Percentiles rank a stretch among this genome's conserved stretches.
Evolutionary conservation across 2,329 filamentous ascomycete species (phyloP).

Genomic region (Orbilia brochopaga): DNA sequence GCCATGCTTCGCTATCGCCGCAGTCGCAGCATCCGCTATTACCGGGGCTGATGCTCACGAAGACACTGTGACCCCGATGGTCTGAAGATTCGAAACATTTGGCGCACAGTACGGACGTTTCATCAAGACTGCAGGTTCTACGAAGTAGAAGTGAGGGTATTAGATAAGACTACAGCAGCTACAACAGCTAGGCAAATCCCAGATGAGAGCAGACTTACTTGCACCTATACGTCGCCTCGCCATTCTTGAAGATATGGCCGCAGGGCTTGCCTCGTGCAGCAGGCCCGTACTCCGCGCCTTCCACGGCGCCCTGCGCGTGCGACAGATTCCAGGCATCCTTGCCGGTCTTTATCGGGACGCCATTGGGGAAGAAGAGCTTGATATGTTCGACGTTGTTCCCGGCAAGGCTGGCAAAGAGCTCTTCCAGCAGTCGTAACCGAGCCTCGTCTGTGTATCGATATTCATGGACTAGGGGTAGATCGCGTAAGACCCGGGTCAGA

Average conservation of each 20-base stretch:
- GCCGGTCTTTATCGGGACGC: slow-evolving; percentile 66
- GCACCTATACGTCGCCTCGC: slow-evolving; percentile 92
- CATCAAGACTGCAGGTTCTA: slow-evolving; percentile 84
- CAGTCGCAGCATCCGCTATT: slow-evolving; percentile 98
- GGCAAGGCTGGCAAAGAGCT: slow-evolving; percentile 86
- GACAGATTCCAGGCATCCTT: slow-evolving; percentile 72
- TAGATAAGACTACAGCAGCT: not conserved
- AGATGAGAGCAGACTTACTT: slow-evolving; percentile 60
- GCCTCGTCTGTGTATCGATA: slow-evolving; percentile 78
- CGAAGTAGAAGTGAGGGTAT: slow-evolving; percentile 26
- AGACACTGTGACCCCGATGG: slow-evolving; percentile 89
- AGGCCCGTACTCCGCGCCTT: slow-evolving; percentile 93
- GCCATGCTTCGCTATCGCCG: slow-evolving; percentile 94
- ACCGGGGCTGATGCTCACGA: slow-evolving; percentile 83
- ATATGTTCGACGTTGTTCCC: slow-evolving; percentile 76
- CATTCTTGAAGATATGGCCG: slow-evolving; percentile 94
- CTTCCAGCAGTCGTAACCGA: slow-evolving; percentile 72
- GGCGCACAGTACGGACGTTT: slow-evolving; percentile 93
- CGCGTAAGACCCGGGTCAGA: slow-evolving; percentile 64
- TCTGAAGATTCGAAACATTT: slow-evolving; percentile 95
- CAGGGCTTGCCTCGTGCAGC: slow-evolving; percentile 90
- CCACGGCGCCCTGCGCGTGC: slow-evolving; percentile 86
- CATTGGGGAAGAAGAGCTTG: slow-evolving; percentile 79
- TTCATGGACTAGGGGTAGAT: slow-evolving; percentile 73
- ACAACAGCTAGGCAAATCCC: not conserved